A percentile compares a stretch with the other conserved stretches of the same genome.
Conservation (phyloP, 345 rosid species). For the Populus tremula region DNA sequence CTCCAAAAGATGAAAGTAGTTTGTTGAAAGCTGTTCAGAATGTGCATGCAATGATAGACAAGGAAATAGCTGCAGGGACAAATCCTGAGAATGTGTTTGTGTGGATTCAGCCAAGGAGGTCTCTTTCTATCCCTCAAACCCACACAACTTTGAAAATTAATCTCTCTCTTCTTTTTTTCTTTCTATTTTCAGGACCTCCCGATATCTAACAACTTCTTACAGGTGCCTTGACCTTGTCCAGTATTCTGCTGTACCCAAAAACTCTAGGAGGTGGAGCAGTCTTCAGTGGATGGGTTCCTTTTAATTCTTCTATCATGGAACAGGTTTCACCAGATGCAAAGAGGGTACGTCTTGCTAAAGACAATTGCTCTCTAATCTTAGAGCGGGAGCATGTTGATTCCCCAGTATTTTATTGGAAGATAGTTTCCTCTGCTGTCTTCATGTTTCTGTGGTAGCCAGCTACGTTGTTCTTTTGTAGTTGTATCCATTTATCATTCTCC, state of each 20-base stretch:
- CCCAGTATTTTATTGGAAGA: background rate
- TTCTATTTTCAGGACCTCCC: background rate
- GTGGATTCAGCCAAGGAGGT: conserved; percentile 97
- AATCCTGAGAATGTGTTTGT: conserved; percentile 62
- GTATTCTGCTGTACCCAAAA: conserved; percentile 70
- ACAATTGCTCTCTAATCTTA: background rate
- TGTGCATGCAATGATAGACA: conserved; percentile 72
- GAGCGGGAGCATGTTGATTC: background rate
- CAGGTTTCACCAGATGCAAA: conserved; percentile 55
- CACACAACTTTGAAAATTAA: background rate
- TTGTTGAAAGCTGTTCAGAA: conserved; percentile 64
- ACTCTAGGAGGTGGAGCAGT: conserved; percentile 79
- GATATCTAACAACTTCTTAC: conserved; percentile 18
- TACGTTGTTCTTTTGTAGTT: background rate
- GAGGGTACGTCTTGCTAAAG: conserved; percentile 38
- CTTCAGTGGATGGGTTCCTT: conserved; percentile 86
- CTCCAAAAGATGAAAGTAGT: conserved; percentile 62
- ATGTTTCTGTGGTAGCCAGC: background rate
- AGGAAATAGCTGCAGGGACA: conserved; percentile 61
- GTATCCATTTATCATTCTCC: background rate
- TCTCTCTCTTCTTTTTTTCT: background rate
- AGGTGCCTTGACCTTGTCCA: conserved; percentile 84
- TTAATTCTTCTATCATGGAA: conserved; percentile 49
- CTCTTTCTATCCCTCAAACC: conserved; percentile 20
- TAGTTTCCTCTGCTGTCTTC: background rate